Evolutionary conservation across 306 rosid species (phyloP).

Genomic region (Castanea crenata): DNA sequence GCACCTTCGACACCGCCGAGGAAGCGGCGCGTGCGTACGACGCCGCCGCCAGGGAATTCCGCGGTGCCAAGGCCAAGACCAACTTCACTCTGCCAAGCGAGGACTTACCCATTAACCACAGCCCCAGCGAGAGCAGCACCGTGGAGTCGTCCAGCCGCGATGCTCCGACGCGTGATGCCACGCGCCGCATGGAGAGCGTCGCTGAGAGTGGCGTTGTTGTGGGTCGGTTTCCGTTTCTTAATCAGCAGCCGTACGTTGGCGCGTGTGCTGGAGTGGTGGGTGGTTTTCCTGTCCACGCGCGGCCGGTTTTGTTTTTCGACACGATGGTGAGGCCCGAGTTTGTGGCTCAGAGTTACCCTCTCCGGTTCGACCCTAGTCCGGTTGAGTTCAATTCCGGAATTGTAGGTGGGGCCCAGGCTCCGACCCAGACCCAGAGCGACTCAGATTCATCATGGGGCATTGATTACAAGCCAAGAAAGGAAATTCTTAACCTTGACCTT

Average conservation of each 20-base stretch:
- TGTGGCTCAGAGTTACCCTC: constrained; percentile 33
- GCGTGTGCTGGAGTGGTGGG: constrained; percentile 7
- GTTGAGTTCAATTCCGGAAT: constrained; percentile 23
- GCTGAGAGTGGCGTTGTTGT: not conserved
- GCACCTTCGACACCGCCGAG: constrained; percentile 57
- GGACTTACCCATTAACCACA: not conserved
- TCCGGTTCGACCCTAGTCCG: constrained; percentile 34
- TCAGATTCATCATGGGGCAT: constrained; percentile 49
- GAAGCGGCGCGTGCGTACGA: constrained; percentile 60
- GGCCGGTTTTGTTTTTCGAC: constrained; percentile 38
- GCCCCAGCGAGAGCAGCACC: constrained; percentile 53
- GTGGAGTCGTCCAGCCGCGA: constrained; percentile 42
- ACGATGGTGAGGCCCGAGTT: constrained; percentile 18
- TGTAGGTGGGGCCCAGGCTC: constrained; percentile 30
- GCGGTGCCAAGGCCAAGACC: constrained; percentile 54
- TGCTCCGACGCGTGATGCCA: constrained; percentile 30
- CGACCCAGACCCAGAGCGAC: constrained; percentile 50
- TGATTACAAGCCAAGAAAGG: constrained; percentile 39
- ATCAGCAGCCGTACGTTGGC: constrained; percentile 27
- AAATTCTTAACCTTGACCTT: constrained; percentile 57
- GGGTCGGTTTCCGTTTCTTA: constrained; percentile 47
- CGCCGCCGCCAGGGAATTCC: constrained; percentile 48
- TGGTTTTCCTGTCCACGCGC: constrained; percentile 3
- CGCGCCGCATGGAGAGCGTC: constrained; percentile 11
- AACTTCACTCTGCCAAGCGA: constrained; percentile 26